Percentiles rank a stretch among this genome's conserved stretches.
These are phyloP conservation scores for Multifurca ochricompacta DNA, from an alignment of 768 basidiomycete genomes.

Conservation along the genomic window DNA sequence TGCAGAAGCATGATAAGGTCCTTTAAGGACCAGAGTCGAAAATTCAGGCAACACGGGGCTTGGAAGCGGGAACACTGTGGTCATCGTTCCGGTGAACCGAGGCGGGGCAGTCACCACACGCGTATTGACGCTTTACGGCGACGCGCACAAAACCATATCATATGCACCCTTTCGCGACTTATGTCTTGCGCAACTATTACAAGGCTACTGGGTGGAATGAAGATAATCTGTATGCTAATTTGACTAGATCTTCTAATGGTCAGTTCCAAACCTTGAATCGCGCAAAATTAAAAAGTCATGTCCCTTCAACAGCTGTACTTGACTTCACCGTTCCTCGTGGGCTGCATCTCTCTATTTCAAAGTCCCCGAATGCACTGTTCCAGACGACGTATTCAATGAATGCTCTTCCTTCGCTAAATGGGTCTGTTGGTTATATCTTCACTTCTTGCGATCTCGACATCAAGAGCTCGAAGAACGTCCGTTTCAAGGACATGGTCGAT, in stretches of 20 bases:
- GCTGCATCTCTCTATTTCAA: constrained; percentile 71
- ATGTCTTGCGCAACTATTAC: constrained; percentile 86
- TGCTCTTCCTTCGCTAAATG: constrained; percentile 86
- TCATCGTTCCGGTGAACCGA: too few species aligned
- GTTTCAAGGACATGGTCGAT: constrained; percentile 85
- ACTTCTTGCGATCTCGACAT: constrained; percentile 78
- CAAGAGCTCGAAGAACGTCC: constrained; percentile 58
- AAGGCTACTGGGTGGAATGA: constrained; percentile 95
- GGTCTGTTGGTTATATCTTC: constrained; percentile 90
- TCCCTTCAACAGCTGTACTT: constrained; percentile 56
- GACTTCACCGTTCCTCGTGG: constrained; percentile 86
- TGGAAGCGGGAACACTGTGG: constrained; percentile 33
- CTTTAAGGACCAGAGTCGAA: constrained; percentile 52
- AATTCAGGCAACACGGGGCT: constrained; percentile 47
- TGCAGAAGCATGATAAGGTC: constrained; percentile 57
- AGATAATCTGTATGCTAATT: constrained; percentile 85
- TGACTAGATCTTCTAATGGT: constrained; percentile 89
- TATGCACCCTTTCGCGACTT: constrained; percentile 83
- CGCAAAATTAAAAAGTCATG: neutral
- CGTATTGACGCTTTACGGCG: too few species aligned
- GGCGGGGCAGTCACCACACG: too few species aligned
- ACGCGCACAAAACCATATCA: too few species aligned
- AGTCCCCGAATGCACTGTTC: constrained; percentile 83
- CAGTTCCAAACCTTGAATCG: constrained; percentile 8
- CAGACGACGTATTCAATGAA: constrained; percentile 90